A percentile compares a stretch with the other conserved stretches of the same genome.
Conservation (phyloP, 192 early-diverging fungal genomes). For the Linnemannia elongata region DNA sequence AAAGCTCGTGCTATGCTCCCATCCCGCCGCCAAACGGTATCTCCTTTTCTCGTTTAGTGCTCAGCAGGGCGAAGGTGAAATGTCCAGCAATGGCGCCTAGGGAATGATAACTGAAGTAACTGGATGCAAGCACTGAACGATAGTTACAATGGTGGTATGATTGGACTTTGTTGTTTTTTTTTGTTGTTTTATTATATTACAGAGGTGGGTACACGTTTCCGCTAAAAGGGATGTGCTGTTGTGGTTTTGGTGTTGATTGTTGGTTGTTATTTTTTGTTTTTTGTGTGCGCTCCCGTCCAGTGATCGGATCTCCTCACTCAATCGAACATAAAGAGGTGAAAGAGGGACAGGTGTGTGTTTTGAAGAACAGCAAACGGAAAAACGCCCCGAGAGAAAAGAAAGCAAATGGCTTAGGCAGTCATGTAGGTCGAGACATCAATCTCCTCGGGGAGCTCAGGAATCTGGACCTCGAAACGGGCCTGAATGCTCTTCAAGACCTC, state of each 20-base stretch:
- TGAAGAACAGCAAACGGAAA: background rate
- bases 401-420: constrained; percentile 31
- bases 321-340: background rate
- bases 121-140: background rate
- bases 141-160: background rate
- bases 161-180: background rate
- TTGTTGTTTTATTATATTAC: constrained; percentile 1
- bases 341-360: background rate
- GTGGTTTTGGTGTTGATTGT: background rate
- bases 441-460: constrained; percentile 87
- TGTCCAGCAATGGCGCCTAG: no score
- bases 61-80: no score
- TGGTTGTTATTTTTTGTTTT: background rate
- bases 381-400: background rate
- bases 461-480: constrained; percentile 95
- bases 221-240: background rate
- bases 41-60: no score
- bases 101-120: background rate
- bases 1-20: no score
- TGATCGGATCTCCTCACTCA: background rate
- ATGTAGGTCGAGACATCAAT: constrained; percentile 73
- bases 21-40: no score
- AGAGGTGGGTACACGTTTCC: background rate
- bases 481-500: constrained; percentile 87
- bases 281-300: background rate